Percentiles rank a stretch among this genome's conserved stretches.
Evolutionary conservation across 1,284 basidiomycete genomes (phyloP).

Genomic region (Ceratobasidium sp.): DNA sequence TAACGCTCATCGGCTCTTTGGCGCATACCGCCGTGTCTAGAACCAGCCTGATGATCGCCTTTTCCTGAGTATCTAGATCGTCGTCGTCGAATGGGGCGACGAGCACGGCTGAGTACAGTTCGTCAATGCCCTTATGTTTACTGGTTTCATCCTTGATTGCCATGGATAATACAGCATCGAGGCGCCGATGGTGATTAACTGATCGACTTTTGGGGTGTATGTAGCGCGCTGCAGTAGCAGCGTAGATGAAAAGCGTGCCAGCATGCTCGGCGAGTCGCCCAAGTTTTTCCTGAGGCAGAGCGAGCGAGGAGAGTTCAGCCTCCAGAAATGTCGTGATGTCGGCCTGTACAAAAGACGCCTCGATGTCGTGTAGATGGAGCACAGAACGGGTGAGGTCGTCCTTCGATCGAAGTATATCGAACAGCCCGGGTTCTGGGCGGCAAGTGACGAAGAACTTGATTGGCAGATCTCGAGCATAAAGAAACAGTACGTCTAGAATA

Average conservation of each 20-base stretch:
- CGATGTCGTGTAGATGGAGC: conserved; percentile 39
- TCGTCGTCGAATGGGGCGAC: background rate
- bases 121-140: background rate
- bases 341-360: conserved; percentile 27
- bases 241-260: conserved; percentile 26
- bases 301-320: background rate
- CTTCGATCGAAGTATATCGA: background rate
- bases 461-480: background rate
- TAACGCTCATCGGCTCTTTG: background rate
- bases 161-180: background rate
- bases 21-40: background rate
- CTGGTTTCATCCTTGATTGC: background rate
- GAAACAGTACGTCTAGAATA: background rate
- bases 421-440: background rate
- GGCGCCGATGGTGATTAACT: background rate
- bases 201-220: background rate
- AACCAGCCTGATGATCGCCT: background rate
- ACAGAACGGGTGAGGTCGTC: background rate
- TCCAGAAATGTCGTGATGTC: conserved; percentile 35
- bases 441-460: conserved; percentile 16
- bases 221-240: conserved; percentile 13
- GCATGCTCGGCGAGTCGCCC: background rate
- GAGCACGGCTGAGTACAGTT: background rate
- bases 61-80: background rate
- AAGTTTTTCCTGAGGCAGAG: background rate